Percentiles rank a stretch among this genome's conserved stretches.
These are phyloP conservation scores for Saccharata proteae DNA, from an alignment of 2,329 filamentous ascomycete species.

Conservation along the genomic window DNA sequence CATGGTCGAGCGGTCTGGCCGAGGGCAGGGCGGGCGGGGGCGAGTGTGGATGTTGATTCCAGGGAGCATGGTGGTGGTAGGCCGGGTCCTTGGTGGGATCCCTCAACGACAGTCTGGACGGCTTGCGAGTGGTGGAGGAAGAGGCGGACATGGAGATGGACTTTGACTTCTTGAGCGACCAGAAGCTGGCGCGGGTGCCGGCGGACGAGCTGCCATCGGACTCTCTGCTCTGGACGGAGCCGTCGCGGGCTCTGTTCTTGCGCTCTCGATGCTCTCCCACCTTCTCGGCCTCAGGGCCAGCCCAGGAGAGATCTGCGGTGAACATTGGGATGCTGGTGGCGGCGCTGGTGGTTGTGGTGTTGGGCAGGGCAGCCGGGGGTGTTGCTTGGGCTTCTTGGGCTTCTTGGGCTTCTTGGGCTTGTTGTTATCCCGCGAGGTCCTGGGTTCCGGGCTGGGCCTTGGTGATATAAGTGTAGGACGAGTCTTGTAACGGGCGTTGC, in stretches of 20 bases:
- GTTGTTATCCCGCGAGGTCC: background rate
- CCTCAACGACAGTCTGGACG: constrained; percentile 1
- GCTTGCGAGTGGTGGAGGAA: constrained; percentile 1
- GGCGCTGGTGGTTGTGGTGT: background rate
- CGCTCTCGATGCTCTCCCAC: constrained; percentile 26
- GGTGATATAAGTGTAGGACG: background rate
- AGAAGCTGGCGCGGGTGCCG: constrained; percentile 4
- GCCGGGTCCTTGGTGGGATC: background rate
- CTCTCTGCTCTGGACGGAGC: constrained; percentile 5
- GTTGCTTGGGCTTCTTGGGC: too few species aligned
- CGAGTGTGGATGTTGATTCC: constrained; percentile 8
- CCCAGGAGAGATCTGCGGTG: constrained; percentile 26
- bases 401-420: background rate
- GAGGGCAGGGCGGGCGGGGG: constrained; percentile 21
- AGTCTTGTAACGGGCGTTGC: background rate
- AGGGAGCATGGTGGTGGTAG: background rate
- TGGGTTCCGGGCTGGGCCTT: background rate
- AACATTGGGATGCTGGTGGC: constrained; percentile 19
- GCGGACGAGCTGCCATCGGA: constrained; percentile 3
- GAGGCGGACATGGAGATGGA: background rate
- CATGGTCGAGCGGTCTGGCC: constrained; percentile 19
- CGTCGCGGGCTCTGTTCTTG: constrained; percentile 15
- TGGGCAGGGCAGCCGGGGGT: background rate
- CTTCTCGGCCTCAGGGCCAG: constrained; percentile 20
- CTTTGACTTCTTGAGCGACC: constrained; percentile 5